Evolutionary conservation across 768 basidiomycete species (phyloP).

Genomic region (Galerina marginata): DNA sequence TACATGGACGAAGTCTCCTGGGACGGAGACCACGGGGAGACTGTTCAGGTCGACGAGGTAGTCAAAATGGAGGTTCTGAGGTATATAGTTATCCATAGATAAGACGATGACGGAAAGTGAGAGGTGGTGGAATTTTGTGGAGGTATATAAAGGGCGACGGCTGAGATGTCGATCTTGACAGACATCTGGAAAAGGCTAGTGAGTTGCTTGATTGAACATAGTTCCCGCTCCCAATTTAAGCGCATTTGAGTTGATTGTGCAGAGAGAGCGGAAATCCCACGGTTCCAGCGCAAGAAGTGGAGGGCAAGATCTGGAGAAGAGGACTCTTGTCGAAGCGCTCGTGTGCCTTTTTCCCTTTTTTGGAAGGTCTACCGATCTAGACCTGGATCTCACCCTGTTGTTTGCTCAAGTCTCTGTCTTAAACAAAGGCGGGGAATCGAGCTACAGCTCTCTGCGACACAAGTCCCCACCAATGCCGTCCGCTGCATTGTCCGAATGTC

Average conservation of each 20-base stretch:
- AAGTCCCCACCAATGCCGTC: not conserved
- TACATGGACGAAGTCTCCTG: not conserved
- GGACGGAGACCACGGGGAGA: not conserved
- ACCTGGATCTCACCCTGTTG: constrained; percentile 1
- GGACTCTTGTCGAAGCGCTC: constrained; percentile 5
- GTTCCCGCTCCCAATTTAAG: constrained; percentile 12
- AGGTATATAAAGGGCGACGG: constrained; percentile 9
- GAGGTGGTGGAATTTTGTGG: not conserved
- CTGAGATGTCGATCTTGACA: constrained; percentile 18
- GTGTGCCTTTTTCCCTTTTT: constrained; percentile 17
- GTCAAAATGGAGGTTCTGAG: constrained; percentile 4
- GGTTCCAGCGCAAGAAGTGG: constrained; percentile 39
- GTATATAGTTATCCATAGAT: constrained; percentile 9
- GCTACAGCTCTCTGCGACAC: not conserved
- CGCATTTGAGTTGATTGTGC: not conserved
- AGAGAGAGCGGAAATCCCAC: constrained; percentile 29
- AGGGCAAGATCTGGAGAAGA: constrained; percentile 14
- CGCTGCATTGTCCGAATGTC: not conserved
- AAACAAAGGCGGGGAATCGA: constrained; percentile 6
- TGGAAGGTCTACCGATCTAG: constrained; percentile 5
- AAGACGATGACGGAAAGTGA: not conserved
- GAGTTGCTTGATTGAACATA: constrained; percentile 18
- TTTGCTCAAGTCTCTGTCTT: not conserved
- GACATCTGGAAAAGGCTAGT: constrained; percentile 25
- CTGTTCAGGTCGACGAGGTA: constrained; percentile 7